Evolutionary conservation across 169 alveolate genomes (phyloP).

Genomic region (Cryptosporidium xiaoi): DNA sequence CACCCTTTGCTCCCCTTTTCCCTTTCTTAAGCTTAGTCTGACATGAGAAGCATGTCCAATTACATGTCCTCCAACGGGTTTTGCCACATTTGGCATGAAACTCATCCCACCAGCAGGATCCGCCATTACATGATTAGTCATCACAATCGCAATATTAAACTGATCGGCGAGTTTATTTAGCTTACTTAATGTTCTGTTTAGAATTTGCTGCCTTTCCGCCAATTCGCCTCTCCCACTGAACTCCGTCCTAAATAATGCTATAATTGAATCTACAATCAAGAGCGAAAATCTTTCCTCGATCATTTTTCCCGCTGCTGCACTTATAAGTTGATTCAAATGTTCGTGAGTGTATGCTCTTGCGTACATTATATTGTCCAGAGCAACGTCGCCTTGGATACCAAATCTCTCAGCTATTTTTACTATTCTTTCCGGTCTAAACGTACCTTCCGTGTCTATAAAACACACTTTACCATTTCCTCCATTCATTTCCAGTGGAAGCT

Average conservation of each 20-base stretch:
- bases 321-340: slow-evolving; percentile 83
- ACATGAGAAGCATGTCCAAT: slow-evolving; percentile 98
- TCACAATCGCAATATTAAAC: slow-evolving; percentile 93
- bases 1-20: slow-evolving; percentile 95
- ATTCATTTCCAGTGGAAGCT: slow-evolving; percentile 84
- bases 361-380: slow-evolving; percentile 87
- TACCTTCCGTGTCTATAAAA: slow-evolving; percentile 92
- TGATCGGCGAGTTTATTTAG: slow-evolving; percentile 94
- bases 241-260: slow-evolving; percentile 89
- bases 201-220: slow-evolving; percentile 86
- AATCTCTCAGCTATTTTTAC: slow-evolving; percentile 87
- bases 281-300: slow-evolving; percentile 85
- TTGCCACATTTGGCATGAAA: slow-evolving; percentile 90
- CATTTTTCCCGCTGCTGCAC: slow-evolving; percentile 88
- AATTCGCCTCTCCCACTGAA: slow-evolving; percentile 91
- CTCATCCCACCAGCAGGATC: slow-evolving; percentile 92
- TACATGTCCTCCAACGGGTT: slow-evolving; percentile 98
- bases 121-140: slow-evolving; percentile 96
- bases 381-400: slow-evolving; percentile 86
- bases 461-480: slow-evolving; percentile 91
- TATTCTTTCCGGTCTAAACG: slow-evolving; percentile 91
- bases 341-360: slow-evolving; percentile 91
- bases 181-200: slow-evolving; percentile 86
- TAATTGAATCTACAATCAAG: slow-evolving; percentile 88
- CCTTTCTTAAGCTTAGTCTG: slow-evolving; percentile 94